Conservation (phyloP, 306 rosid species). For the Corylus heterophylla region DNA sequence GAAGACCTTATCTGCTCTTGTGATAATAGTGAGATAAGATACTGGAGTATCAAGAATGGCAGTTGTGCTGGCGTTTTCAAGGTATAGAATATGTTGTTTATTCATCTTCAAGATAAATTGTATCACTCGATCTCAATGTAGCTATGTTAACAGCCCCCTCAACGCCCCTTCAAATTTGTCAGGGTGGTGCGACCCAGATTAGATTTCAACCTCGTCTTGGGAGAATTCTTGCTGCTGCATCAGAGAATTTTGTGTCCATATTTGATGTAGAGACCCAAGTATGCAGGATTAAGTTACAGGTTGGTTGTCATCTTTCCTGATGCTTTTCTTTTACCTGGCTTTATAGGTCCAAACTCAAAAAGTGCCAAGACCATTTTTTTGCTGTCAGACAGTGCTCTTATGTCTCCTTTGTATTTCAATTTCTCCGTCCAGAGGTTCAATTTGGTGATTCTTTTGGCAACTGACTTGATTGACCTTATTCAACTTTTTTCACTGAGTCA, state of each 20-base stretch:
- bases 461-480: neutral
- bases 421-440: neutral
- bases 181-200: conserved; percentile 75
- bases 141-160: conserved; percentile 1
- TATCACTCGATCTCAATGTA: neutral
- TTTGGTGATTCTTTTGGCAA: neutral
- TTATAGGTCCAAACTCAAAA: neutral
- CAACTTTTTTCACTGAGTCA: neutral
- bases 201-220: conserved; percentile 85
- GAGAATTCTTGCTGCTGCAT: conserved; percentile 70
- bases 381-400: neutral
- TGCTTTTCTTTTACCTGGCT: neutral
- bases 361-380: neutral
- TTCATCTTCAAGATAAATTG: conserved; percentile 21
- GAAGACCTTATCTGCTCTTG: conserved; percentile 78
- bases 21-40: conserved; percentile 73
- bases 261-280: conserved; percentile 61
- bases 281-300: conserved; percentile 59
- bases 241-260: conserved; percentile 51
- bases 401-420: neutral
- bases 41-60: conserved; percentile 76
- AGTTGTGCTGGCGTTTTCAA: conserved; percentile 62
- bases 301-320: conserved; percentile 26
- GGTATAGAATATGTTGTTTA: conserved; percentile 41
- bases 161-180: neutral